Conservation (phyloP, 148 eudicot genomes). For the Linanthus parryae region DNA sequence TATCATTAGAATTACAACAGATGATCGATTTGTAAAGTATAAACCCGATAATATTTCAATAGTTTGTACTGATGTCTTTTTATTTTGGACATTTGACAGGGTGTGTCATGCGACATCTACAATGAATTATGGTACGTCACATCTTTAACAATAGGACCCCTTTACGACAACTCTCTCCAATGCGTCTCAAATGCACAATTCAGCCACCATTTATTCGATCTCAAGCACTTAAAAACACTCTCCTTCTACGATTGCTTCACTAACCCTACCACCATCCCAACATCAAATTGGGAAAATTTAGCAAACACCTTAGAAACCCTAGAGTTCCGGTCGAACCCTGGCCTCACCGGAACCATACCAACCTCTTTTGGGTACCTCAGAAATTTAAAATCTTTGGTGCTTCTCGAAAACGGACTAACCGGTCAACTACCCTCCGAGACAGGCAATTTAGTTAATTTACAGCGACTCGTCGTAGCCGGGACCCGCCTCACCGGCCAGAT, state of each 20-base stretch:
- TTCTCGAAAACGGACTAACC: slow-evolving; percentile 49
- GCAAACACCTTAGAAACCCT: slow-evolving; percentile 41
- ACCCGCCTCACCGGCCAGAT: slow-evolving; percentile 40
- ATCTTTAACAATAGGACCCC: slow-evolving; percentile 43
- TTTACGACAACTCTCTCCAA: slow-evolving; percentile 50
- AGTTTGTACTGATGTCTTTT: no score
- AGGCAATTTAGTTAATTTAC: slow-evolving; percentile 40
- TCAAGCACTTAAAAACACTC: slow-evolving; percentile 43
- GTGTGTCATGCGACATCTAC: slow-evolving; percentile 61
- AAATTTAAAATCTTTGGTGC: slow-evolving; percentile 49
- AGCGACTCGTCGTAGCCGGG: slow-evolving; percentile 49
- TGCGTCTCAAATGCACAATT: slow-evolving; percentile 42
- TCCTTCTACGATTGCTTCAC: slow-evolving; percentile 51
- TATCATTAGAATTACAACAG: no score
- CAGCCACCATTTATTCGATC: slow-evolving; percentile 39
- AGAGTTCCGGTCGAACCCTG: slow-evolving; percentile 67
- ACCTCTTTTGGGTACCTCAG: slow-evolving; percentile 32
- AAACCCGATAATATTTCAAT: no score
- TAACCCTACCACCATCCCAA: slow-evolving; percentile 25
- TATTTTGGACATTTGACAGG: no score
- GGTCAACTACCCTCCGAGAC: slow-evolving; percentile 37
- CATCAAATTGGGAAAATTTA: slow-evolving; percentile 40
- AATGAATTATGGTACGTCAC: slow-evolving; percentile 60
- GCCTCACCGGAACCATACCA: slow-evolving; percentile 48
- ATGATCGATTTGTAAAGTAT: no score